Evolutionary conservation across 139 green algal genomes (phyloP).

Genomic region (Axilococcus clingmanii): DNA sequence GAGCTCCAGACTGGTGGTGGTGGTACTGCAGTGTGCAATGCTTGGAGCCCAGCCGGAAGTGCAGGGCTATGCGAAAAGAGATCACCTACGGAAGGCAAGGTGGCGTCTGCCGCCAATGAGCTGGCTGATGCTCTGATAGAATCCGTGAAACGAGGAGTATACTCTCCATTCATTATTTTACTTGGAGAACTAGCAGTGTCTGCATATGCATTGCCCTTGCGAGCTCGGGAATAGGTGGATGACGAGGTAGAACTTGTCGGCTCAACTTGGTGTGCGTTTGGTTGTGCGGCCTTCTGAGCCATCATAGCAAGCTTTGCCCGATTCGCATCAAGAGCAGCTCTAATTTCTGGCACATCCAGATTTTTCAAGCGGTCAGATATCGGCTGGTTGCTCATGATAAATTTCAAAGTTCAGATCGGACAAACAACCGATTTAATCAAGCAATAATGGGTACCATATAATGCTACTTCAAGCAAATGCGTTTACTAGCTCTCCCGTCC

Average conservation of each 20-base stretch:
- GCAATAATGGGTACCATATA: too few species aligned
- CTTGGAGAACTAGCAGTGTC: neutral
- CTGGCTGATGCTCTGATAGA: slow-evolving; percentile 9
- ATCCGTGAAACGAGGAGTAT: slow-evolving; percentile 9
- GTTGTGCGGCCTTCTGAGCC: neutral
- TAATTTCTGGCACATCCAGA: slow-evolving; percentile 11
- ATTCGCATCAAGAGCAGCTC: slow-evolving; percentile 21
- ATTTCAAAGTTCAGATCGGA: too few species aligned
- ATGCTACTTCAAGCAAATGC: too few species aligned
- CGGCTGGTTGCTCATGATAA: too few species aligned
- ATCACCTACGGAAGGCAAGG: slow-evolving; percentile 20
- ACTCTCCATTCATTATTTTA: slow-evolving; percentile 3
- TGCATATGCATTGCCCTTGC: slow-evolving; percentile 19
- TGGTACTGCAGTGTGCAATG: neutral
- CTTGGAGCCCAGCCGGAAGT: neutral
- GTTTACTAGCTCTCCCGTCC: too few species aligned
- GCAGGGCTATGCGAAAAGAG: slow-evolving; percentile 7
- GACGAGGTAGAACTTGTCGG: neutral
- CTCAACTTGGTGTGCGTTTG: neutral
- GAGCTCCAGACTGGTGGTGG: slow-evolving; percentile 13
- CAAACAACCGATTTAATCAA: too few species aligned
- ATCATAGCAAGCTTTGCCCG: slow-evolving; percentile 3
- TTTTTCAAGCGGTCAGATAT: neutral
- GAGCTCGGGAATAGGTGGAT: neutral
- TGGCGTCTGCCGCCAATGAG: slow-evolving; percentile 4